phyloP scores from a whole-genome alignment of 2,329 filamentous ascomycete species.

The Colletotrichum gigasporum region DNA sequence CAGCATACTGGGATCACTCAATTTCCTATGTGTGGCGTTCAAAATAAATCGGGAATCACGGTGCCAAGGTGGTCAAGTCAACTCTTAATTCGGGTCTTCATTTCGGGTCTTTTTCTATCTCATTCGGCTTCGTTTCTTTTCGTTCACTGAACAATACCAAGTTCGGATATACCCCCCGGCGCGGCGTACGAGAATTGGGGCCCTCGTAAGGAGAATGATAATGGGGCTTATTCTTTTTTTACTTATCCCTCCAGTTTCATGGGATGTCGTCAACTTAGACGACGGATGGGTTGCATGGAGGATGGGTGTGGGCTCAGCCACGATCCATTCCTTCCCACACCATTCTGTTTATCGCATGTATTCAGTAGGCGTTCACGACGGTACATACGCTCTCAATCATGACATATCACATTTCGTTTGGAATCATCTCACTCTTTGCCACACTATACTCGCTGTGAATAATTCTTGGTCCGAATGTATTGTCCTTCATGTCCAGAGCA shows the following conservation, averaged over 20 bases:
- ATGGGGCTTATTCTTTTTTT: slow-evolving; percentile 8
- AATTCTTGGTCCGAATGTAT: too few species aligned
- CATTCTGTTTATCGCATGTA: slow-evolving; percentile 7
- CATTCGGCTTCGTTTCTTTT: not conserved
- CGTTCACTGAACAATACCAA: not conserved
- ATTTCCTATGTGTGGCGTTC: too few species aligned
- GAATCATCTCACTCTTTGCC: too few species aligned
- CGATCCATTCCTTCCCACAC: not conserved
- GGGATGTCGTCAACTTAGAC: too few species aligned
- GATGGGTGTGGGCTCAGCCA: not conserved
- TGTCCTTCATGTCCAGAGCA: too few species aligned
- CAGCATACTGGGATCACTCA: too few species aligned
- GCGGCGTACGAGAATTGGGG: not conserved
- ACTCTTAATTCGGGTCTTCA: not conserved
- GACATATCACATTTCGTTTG: too few species aligned
- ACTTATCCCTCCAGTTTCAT: not conserved
- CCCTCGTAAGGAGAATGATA: not conserved
- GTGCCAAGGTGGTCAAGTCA: not conserved
- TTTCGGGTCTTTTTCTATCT: not conserved
- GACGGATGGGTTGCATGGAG: not conserved
- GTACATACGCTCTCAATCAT: too few species aligned
- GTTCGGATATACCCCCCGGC: slow-evolving; percentile 26
- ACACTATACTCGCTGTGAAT: too few species aligned
- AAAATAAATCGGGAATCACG: not conserved
- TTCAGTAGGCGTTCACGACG: slow-evolving; percentile 2